phyloP scores from a whole-genome alignment of 129 eudicot genomes.

The Tagetes patula region DNA sequence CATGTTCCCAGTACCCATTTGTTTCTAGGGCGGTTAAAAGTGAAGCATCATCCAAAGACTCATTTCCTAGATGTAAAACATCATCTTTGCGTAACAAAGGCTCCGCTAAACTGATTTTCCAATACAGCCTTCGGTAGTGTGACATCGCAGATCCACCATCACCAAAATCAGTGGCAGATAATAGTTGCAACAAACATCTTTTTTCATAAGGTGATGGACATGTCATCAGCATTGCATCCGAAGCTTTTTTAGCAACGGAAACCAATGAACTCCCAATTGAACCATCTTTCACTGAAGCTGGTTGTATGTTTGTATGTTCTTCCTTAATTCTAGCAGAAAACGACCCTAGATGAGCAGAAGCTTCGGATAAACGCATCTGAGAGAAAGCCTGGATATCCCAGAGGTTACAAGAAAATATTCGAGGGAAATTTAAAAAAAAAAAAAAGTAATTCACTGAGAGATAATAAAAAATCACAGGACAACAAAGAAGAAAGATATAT shows the following conservation, averaged over 20 bases:
- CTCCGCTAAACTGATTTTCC: slow-evolving; percentile 93
- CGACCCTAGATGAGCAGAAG: slow-evolving; percentile 87
- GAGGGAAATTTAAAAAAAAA: too few species aligned
- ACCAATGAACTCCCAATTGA: slow-evolving; percentile 61
- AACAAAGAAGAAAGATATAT: slow-evolving; percentile 7
- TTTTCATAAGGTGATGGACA: slow-evolving; percentile 96
- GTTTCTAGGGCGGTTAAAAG: slow-evolving; percentile 70
- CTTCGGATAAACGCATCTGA: slow-evolving; percentile 93
- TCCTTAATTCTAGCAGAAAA: slow-evolving; percentile 85
- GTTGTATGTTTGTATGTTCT: slow-evolving; percentile 50
- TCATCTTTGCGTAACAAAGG: slow-evolving; percentile 83
- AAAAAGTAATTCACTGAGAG: slow-evolving; percentile 13
- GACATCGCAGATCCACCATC: slow-evolving; percentile 81
- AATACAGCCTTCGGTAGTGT: slow-evolving; percentile 62
- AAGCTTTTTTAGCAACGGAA: slow-evolving; percentile 82
- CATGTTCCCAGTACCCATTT: slow-evolving; percentile 94
- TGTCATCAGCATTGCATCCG: slow-evolving; percentile 75
- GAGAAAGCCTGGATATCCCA: slow-evolving; percentile 68
- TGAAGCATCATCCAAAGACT: slow-evolving; percentile 76
- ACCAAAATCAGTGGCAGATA: slow-evolving; percentile 81
- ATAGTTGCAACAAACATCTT: slow-evolving; percentile 80
- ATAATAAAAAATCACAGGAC: not conserved
- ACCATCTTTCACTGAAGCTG: slow-evolving; percentile 47
- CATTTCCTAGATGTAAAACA: slow-evolving; percentile 74
- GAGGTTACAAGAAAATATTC: not conserved